phyloP scores from a whole-genome alignment of 768 basidiomycete genomes.

The Peribolospora kevripleyi region DNA sequence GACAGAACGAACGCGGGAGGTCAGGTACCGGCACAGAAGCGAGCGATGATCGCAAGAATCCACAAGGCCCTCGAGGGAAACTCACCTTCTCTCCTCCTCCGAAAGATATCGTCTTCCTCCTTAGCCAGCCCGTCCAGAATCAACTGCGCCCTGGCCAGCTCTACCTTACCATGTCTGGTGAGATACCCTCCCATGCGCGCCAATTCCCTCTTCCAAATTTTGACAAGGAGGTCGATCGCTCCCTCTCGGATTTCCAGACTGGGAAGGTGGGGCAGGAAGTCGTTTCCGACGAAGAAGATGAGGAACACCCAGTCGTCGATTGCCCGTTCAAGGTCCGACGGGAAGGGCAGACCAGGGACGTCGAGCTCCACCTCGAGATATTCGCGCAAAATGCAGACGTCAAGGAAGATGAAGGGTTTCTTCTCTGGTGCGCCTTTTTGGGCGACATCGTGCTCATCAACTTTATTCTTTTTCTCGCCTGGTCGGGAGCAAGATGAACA shows the following conservation, averaged over 20 bases:
- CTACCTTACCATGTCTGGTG: conserved; percentile 73
- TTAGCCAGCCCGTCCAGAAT: conserved; percentile 87
- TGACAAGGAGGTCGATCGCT: conserved; percentile 86
- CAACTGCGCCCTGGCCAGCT: conserved; percentile 63
- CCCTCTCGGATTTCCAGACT: conserved; percentile 97
- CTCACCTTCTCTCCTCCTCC: conserved; percentile 71
- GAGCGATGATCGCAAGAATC: not conserved
- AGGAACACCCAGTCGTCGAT: conserved; percentile 99
- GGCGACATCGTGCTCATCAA: conserved; percentile 24
- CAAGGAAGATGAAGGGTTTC: conserved; percentile 98
- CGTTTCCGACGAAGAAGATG: conserved; percentile 99
- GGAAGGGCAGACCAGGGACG: conserved; percentile 48
- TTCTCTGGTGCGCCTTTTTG: conserved; percentile 37
- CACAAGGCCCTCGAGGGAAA: conserved; percentile 8
- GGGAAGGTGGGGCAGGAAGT: conserved; percentile 93
- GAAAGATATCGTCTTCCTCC: conserved; percentile 87
- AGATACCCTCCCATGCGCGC: conserved; percentile 93
- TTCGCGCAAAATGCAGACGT: conserved; percentile 82
- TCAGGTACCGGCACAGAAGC: not conserved
- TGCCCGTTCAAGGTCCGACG: conserved; percentile 81
- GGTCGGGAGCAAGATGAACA: conserved; percentile 17
- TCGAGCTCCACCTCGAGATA: conserved; percentile 92
- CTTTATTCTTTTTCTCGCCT: conserved; percentile 31
- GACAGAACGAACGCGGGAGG: not conserved
- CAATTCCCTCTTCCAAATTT: conserved; percentile 83